Conservation (phyloP, 345 rosid genomes). For the Jatropha curcas region DNA sequence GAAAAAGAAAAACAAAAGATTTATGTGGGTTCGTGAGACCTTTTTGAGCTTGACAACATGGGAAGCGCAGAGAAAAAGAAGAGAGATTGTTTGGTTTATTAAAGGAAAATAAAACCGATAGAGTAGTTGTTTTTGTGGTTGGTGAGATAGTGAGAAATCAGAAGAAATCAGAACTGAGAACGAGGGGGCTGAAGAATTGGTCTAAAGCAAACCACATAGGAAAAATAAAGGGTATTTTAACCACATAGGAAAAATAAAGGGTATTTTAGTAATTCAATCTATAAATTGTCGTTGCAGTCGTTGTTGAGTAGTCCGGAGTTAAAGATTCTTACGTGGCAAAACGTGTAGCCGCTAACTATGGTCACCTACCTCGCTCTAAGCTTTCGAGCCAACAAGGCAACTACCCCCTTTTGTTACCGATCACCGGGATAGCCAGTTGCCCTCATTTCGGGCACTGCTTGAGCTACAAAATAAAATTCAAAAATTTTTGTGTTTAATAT, state of each 20-base stretch:
- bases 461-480: too few relatives aligned
- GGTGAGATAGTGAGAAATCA: slow-evolving; percentile 19
- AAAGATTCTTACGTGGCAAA: slow-evolving; percentile 38
- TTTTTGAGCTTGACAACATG: neutral
- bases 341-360: slow-evolving; percentile 13
- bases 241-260: too few relatives aligned
- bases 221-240: neutral
- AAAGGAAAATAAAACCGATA: neutral
- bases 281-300: too few relatives aligned
- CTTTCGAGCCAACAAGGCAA: neutral
- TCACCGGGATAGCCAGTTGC: too few relatives aligned
- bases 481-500: too few relatives aligned
- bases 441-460: too few relatives aligned
- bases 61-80: too few relatives aligned
- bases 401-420: neutral
- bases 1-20: too few relatives aligned
- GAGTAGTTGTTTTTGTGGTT: slow-evolving; percentile 5
- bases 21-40: too few relatives aligned
- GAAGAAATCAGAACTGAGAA: too few relatives aligned
- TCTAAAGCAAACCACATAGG: neutral
- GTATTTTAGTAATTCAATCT: neutral
- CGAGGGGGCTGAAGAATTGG: neutral
- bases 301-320: neutral
- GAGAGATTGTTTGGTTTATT: neutral
- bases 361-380: neutral